Conservation (phyloP, 2,329 filamentous ascomycete species). For the Drechslera avenae region DNA sequence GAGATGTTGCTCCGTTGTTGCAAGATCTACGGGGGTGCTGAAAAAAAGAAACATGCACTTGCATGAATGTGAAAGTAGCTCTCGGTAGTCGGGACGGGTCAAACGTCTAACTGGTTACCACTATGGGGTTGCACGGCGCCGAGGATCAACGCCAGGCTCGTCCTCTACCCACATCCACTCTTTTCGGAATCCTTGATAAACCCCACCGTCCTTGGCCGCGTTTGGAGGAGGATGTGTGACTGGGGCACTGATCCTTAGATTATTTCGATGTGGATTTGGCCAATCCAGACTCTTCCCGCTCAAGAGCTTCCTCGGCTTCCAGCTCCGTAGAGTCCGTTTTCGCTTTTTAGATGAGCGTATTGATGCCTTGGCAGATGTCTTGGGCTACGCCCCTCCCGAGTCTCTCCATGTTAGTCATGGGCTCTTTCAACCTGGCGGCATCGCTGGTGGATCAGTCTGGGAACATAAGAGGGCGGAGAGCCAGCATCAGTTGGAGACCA, state of each 20-base stretch:
- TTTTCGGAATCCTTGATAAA: not conserved
- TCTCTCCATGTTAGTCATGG: not conserved
- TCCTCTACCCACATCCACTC: not conserved
- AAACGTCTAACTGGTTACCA: not conserved
- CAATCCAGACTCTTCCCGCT: slow-evolving; percentile 4
- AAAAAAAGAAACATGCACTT: slow-evolving; percentile 2
- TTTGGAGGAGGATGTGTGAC: not conserved
- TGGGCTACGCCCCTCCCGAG: not conserved
- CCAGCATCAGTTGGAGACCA: slow-evolving; percentile 2
- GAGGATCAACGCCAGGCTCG: not conserved
- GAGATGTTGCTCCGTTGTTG: not conserved
- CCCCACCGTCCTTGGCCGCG: slow-evolving; percentile 1
- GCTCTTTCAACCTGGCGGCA: not conserved
- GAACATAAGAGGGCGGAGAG: slow-evolving; percentile 8
- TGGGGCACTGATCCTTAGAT: not conserved
- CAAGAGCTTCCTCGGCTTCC: slow-evolving; percentile 13
- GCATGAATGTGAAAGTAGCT: not conserved
- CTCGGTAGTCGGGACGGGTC: not conserved
- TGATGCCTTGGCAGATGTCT: slow-evolving; percentile 6
- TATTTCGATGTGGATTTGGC: not conserved
- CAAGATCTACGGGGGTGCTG: slow-evolving; percentile 1
- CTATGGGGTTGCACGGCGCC: not conserved
- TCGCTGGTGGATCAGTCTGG: not conserved
- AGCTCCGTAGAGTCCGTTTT: not conserved
- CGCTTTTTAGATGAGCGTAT: not conserved